Evolutionary conservation across 2,329 filamentous ascomycete species (phyloP).

Genomic region (Diaporthe helianthi): DNA sequence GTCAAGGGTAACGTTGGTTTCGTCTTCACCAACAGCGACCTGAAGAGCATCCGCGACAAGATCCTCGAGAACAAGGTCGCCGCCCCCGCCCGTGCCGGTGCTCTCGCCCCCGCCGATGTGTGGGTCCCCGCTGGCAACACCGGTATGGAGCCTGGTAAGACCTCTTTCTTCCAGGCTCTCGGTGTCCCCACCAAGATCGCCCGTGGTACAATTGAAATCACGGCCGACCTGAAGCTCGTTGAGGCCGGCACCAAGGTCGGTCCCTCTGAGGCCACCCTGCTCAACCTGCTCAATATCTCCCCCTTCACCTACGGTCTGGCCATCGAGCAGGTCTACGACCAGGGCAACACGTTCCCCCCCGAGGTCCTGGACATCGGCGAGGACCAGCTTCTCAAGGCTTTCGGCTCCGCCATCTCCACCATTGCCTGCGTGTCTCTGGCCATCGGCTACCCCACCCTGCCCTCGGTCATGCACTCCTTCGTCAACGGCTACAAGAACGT

Average conservation of each 20-base stretch:
- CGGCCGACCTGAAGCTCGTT: constrained; percentile 95
- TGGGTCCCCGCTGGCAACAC: constrained; percentile 98
- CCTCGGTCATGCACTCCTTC: constrained; percentile 94
- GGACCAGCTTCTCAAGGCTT: constrained; percentile 86
- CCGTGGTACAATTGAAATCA: constrained; percentile 99
- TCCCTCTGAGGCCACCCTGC: constrained; percentile 95
- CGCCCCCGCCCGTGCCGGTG: constrained; percentile 96
- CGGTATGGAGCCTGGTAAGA: constrained; percentile 99
- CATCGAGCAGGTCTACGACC: constrained; percentile 95
- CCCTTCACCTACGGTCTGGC: constrained; percentile 99
- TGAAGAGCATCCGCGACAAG: constrained; percentile 92
- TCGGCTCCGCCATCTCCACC: constrained; percentile 82
- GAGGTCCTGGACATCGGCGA: constrained; percentile 92
- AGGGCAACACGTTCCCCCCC: constrained; percentile 90
- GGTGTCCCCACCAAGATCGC: constrained; percentile 99
- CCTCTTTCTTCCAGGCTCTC: constrained; percentile 99
- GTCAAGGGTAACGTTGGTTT: constrained; percentile 99
- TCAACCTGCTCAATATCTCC: constrained; percentile 99
- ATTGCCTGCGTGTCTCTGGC: constrained; percentile 92
- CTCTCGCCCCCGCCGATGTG: constrained; percentile 90
- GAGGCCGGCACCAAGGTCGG: constrained; percentile 94
- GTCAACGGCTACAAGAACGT: constrained; percentile 99
- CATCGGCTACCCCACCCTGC: constrained; percentile 92
- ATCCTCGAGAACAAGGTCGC: constrained; percentile 97
- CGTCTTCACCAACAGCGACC: constrained; percentile 98